A percentile compares a stretch with the other conserved stretches of the same genome.
These are phyloP conservation scores for Chalaropsis ovoidea DNA, from an alignment of 2,329 filamentous ascomycete species.

Conservation along the genomic window DNA sequence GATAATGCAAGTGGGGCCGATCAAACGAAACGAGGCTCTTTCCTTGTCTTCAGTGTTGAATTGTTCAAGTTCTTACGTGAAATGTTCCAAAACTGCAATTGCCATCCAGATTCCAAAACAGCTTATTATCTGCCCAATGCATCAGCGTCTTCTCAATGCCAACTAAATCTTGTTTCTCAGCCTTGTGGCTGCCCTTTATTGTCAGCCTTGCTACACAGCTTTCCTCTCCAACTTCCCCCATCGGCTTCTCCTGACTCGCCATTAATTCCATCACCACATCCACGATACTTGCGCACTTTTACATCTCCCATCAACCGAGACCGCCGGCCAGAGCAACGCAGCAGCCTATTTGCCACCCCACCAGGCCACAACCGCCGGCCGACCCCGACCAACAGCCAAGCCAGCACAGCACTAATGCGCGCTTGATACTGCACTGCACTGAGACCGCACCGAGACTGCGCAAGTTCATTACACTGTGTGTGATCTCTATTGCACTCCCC, in stretches of 20 bases:
- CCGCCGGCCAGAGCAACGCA: background rate
- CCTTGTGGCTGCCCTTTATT: background rate
- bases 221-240: background rate
- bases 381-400: background rate
- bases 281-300: too few species aligned
- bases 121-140: background rate
- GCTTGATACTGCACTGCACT: background rate
- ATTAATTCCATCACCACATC: too few species aligned
- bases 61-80: background rate
- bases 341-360: background rate
- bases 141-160: background rate
- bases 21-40: background rate
- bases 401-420: background rate
- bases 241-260: background rate
- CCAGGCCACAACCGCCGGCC: background rate
- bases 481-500: background rate
- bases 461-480: background rate
- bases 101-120: background rate
- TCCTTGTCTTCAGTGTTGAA: background rate
- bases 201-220: background rate
- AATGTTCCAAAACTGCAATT: slow-evolving; percentile 1
- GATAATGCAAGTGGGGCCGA: background rate
- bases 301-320: too few species aligned
- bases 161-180: background rate
- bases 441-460: too few species aligned